Conservation (phyloP, 2,329 filamentous ascomycete genomes). For the Paradendryphiella salina region DNA sequence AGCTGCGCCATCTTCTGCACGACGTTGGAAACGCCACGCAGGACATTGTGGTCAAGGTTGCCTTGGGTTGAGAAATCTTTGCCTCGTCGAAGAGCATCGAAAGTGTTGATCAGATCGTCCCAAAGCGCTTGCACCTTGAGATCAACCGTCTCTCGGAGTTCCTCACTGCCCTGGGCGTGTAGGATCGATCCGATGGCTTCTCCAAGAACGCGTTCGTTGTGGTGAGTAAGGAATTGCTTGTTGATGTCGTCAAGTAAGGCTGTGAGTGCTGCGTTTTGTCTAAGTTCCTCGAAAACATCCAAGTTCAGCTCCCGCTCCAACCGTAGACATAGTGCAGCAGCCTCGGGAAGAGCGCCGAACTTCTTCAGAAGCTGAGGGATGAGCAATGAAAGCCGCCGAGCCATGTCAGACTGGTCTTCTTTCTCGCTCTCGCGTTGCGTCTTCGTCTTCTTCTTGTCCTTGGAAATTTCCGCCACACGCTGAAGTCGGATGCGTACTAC, state of each 20-base stretch:
- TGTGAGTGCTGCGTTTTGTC: conserved; percentile 81
- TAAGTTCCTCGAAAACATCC: conserved; percentile 83
- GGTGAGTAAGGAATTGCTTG: conserved; percentile 91
- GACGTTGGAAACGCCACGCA: conserved; percentile 72
- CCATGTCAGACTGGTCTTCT: conserved; percentile 76
- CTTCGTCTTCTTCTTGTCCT: conserved; percentile 62
- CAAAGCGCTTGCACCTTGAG: conserved; percentile 79
- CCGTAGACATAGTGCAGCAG: conserved; percentile 81
- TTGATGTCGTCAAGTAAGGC: conserved; percentile 87
- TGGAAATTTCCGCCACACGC: conserved; percentile 64
- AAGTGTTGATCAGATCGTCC: conserved; percentile 77
- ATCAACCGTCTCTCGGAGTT: conserved; percentile 83
- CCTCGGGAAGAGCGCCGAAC: conserved; percentile 85
- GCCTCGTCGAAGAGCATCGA: conserved; percentile 69
- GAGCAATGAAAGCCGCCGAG: conserved; percentile 72
- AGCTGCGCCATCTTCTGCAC: conserved; percentile 80
- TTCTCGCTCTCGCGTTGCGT: conserved; percentile 61
- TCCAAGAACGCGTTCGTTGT: conserved; percentile 78
- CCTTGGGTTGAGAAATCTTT: conserved; percentile 73
- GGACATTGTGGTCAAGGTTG: conserved; percentile 65
- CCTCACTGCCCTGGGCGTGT: conserved; percentile 83
- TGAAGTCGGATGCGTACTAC: conserved; percentile 75
- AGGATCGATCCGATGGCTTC: conserved; percentile 83
- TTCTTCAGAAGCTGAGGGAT: conserved; percentile 90
- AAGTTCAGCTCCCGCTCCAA: conserved; percentile 86